Base-by-base conservation (phyloP, 2,329 filamentous ascomycete genomes). In the Trichoderma sp. region DNA sequence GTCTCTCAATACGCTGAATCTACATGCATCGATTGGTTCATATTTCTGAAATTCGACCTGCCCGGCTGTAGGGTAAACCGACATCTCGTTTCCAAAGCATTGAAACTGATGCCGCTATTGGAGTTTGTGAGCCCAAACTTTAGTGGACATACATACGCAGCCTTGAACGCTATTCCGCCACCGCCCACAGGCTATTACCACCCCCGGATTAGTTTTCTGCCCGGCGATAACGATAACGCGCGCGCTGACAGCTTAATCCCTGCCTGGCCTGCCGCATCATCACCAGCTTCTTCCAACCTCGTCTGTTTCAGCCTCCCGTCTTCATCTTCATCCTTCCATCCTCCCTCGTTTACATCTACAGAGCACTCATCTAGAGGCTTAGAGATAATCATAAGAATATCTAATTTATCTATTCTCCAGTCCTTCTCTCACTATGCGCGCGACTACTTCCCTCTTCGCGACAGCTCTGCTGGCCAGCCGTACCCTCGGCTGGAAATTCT, bases 391-490 rank as follows among this genome's bases (percentile, higher is more conserved):
- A 8, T 8, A 18, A 18, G 16, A 45, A 45, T 45, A 18, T 45
- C 16, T 6, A 5, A 35, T 14, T n/a, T 11, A 18, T 33, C 1
- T 0, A 6, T 12, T 27, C 29, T 21, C 31, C 8, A 9, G 3
- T n/a, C 31, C 3, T 16, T 38, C 31, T 7, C 6, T 27, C 9
- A 35, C 41, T 5, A 75, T 75, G 73, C 75, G 69, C 9, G 27
- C 74, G 3, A 14, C 67, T 38, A 11, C 24, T 24, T 65, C 35
- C 27, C 72, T 76, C 18, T 3, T 76, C 8, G 38, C 72, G n/a
- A 75, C 75, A 2, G 71, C 65, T 33, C 59, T 75, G 3, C 33
- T 76, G n/a, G 72, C 75, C 7, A 35, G 62, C 24, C 65, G 41
- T 11, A 24, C 71, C 18, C 11, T 75, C 4, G 75, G 64, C 33